Base-by-base conservation (phyloP, 2,329 filamentous ascomycete species). In the Aureobasidium melanogenum region DNA sequence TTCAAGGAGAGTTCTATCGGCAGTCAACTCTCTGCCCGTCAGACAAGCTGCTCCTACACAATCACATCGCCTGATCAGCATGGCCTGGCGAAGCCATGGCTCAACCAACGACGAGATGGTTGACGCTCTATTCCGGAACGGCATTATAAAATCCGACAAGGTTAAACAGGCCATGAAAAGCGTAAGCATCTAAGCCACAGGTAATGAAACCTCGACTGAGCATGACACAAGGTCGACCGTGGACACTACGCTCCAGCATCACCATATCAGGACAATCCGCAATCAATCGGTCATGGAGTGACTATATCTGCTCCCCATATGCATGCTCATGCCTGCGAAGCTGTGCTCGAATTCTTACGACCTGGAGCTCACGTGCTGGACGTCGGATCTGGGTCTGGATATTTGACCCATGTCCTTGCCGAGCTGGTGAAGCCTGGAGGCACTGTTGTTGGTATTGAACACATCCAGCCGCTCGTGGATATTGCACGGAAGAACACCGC, bases 1-100 rank as follows among this genome's bases (percentile, higher is more conserved):
- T 14, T 24, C 28, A n/a, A 44, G 28, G n/a, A 34, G 38, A 36
- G 26, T 39, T 7, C n/a, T 30, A 6, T 22, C 52, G 26, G 39
- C 28, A 14, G 8, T 17, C 38, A 56, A n/a, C 28, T 10, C 28
- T 50, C 24, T 50, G 34, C 28, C 32, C 12, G 30, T 26, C 5
- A 8, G 12, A 15, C 22, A 51, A 32, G 10, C 26, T 17, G 4
- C 24, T n/a, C 28, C 36, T 19, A n/a, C 30, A 9, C 22, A 44
- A 10, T 7, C 10, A 17, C n/a, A 32, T 47, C 54, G 32, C 12
- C 41, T 12, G 1, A 17, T 61, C 63, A 80, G 64, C 63, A 97
- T 99, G 94, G 92, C 93, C 63, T 99, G 94, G 94, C 84, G 85
- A 66, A 91, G 88, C 73, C 88, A 87, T 7, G 93, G 91, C 63